Base-by-base conservation (phyloP, 306 rosid genomes). In the Neltuma alba region DNA sequence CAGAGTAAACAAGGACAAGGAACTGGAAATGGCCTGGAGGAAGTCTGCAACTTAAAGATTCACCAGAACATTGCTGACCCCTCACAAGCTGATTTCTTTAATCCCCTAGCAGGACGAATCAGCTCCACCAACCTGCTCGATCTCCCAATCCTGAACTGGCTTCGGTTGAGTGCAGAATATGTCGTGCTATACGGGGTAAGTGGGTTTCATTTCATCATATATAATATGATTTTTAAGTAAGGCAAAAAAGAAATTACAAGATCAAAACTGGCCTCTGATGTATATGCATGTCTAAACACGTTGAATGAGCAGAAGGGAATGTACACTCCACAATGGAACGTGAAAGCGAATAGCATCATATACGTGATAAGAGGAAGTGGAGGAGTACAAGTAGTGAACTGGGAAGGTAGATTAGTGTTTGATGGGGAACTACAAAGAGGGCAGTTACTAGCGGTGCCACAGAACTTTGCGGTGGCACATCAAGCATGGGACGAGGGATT, bases 361-460 rank as follows among this genome's bases (percentile, higher is more conserved):
- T 92, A 87, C 69, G 92, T 67, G 27, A 87, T 86, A 3, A 87
- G 83, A 12, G 94, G 97, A 0, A 31, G 75, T 7, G 93, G 87
- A 11, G 68, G 83, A 31, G 79, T 83, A 2, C 92, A 90, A 47
- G 83, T 89, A 48, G 89, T 87, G 9, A 82, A 92, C 57, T n/a
- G 68, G 77, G 28, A 58, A 0, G 94, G 97, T 2, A 81, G 75
- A 0, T 23, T 78, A 0, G 80, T 91, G 36, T 87, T 80, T 45
- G 76, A 93, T 27, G 89, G 77, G 0, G 84, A 85, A 38, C 67
- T 91, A 0, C 66, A 50, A 37, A 64, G 27, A 78, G 95, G 91
- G 0, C 93, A 91, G 58, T 0, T 88, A 38, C 34, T 89, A 1
- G 83, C 83, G 38, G 88, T 91, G 74, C 97, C 97, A 15, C 98